Conservation (phyloP, 345 rosid species). For the Eucalyptus erythrocorys region DNA sequence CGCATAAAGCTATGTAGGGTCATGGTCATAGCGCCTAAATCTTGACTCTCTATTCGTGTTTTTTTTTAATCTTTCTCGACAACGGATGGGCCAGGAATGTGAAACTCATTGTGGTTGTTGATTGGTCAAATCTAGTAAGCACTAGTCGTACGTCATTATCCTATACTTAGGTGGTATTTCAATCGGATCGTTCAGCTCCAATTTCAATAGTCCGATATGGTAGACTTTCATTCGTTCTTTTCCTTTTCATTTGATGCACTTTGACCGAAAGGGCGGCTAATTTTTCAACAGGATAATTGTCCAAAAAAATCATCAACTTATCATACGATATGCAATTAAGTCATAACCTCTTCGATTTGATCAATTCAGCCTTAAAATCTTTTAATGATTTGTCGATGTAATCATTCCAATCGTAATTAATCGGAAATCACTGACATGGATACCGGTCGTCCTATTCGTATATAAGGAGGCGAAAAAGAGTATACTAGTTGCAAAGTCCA, state of each 20-base stretch:
- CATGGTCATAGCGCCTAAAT: background rate
- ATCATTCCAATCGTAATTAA: rapidly evolving
- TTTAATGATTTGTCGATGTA: background rate
- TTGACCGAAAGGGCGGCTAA: background rate
- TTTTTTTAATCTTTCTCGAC: background rate
- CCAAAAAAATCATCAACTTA: rapidly evolving
- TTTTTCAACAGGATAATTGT: background rate
- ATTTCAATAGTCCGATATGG: background rate
- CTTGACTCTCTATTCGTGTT: background rate
- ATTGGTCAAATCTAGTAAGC: background rate
- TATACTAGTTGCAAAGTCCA: background rate
- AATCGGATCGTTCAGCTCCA: background rate
- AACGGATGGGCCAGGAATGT: background rate
- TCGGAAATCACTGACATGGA: rapidly evolving
- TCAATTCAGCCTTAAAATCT: background rate
- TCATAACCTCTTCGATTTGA: rapidly evolving
- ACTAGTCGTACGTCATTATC: background rate
- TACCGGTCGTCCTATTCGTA: rapidly evolving
- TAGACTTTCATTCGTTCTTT: background rate
- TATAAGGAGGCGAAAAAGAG: background rate
- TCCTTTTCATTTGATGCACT: background rate
- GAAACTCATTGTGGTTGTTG: background rate
- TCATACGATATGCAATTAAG: rapidly evolving
- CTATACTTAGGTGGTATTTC: background rate
- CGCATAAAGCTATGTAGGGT: background rate